A percentile compares a stretch with the other conserved stretches of the same genome.
Evolutionary conservation across 257 asterid genomes (phyloP).

Genomic region (Rauvolfia tetraphylla): DNA sequence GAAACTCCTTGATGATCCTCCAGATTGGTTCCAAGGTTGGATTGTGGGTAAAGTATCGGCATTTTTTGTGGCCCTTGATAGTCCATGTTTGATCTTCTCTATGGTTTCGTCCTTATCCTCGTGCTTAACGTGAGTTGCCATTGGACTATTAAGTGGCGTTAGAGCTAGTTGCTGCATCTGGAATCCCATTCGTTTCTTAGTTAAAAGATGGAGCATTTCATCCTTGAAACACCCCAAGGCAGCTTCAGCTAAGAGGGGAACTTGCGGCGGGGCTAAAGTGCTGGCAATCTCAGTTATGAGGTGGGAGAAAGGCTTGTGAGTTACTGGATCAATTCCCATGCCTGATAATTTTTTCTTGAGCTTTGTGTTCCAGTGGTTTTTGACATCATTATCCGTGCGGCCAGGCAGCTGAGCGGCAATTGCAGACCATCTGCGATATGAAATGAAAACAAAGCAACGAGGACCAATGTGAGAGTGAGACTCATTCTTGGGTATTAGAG

Average conservation of each 20-base stretch:
- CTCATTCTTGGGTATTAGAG: not conserved
- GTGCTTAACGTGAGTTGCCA: constrained; percentile 33
- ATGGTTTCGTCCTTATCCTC: constrained; percentile 51
- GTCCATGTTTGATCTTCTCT: constrained; percentile 51
- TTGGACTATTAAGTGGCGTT: constrained; percentile 12
- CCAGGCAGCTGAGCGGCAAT: constrained; percentile 93
- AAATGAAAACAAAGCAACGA: not conserved
- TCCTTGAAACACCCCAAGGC: constrained; percentile 95
- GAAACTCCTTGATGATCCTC: constrained; percentile 31
- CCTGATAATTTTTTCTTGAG: constrained; percentile 91
- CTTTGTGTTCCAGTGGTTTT: constrained; percentile 95
- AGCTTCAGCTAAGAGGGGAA: constrained; percentile 87
- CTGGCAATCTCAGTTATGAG: constrained; percentile 81
- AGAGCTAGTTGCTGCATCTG: constrained; percentile 54
- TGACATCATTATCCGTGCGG: constrained; percentile 88
- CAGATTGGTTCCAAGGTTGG: constrained; percentile 45
- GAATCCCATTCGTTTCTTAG: constrained; percentile 71
- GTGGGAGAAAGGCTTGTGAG: constrained; percentile 95
- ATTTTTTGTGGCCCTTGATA: constrained; percentile 58
- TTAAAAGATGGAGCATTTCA: constrained; percentile 92
- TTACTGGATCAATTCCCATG: constrained; percentile 95
- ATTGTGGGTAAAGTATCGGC: constrained; percentile 19
- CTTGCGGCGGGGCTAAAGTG: constrained; percentile 83
- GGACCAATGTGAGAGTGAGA: not conserved
- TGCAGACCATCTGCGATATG: constrained; percentile 69